Base-by-base conservation (phyloP, 768 basidiomycete species). In the Dioszegia crocea region DNA sequence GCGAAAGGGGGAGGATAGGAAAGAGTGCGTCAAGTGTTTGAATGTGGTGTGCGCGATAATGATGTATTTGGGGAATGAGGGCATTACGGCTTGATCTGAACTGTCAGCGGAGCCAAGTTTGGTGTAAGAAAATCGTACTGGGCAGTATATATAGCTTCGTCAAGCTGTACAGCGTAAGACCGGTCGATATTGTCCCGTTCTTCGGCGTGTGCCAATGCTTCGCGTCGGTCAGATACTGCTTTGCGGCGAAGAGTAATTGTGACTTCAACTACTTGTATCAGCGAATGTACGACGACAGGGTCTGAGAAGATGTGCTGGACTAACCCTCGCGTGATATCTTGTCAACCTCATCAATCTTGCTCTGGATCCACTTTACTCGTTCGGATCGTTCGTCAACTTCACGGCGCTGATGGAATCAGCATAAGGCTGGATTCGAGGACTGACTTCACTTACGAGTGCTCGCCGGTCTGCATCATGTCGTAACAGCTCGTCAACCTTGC, bases 1-100 rank as follows among this genome's bases (percentile, higher is more conserved):
- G 81, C 11, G 88, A 87, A 46, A 85, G 81, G 17, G 94, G 85
- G 53, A 90, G 88, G 67, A 99, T 94, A 23, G 93, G 92, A 76
- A 87, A 97, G 65, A 94, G 86, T 12, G 80, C 79, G 39, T 88
- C 84, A 44, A 96, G 82, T 12, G 81, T 82, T 17, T 86, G 84
- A 59, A 91, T 79, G n/a, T 68, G 64, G 51, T 89, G 82, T 19
- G 74, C 62, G 26, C 71, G 66, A 8, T 59, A 63, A 29, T 61
- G 48, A 47, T 73, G 66, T 44, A 89, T 78, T 46, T 78, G 80
- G 44, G 78, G 78, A 48, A 78, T 81, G 57, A 88, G 81, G 29
- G 79, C 68, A 31, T 73, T 63, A 39, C 83, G 80, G 27, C 79
- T 79, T 19, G 73, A 68, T 68, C 88, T 89, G 67, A n/a, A 30